These are phyloP conservation scores for Sphagnum magellanicum DNA, from an alignment of 228 moss, liverwort and hornwort genomes.

Conservation along the genomic window DNA sequence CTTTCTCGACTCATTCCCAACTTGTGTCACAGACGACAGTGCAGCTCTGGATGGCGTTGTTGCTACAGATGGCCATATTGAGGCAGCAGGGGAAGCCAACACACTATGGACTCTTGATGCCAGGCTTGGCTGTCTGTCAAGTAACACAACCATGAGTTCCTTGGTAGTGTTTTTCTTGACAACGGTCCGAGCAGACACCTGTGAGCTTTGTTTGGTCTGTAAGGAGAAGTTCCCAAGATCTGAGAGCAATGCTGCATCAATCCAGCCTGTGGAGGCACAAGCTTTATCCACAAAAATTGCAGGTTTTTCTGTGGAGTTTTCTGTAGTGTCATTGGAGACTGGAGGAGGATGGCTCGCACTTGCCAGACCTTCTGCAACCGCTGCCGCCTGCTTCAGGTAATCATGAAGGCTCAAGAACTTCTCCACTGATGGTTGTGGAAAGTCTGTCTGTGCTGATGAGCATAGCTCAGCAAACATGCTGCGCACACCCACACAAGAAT, in stretches of 20 bases:
- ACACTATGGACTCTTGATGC: constrained; percentile 26
- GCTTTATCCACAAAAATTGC: constrained; percentile 42
- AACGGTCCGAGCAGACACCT: constrained; percentile 30
- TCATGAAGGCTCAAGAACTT: constrained; percentile 75
- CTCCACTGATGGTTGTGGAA: constrained; percentile 87
- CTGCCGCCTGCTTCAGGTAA: constrained; percentile 58
- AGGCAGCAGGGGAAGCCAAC: constrained; percentile 18
- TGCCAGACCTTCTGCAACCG: constrained; percentile 74
- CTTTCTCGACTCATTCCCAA: constrained; percentile 23
- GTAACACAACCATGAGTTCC: constrained; percentile 16
- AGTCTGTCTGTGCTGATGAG: constrained; percentile 65
- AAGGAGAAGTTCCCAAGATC: constrained; percentile 60
- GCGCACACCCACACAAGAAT: constrained; percentile 13
- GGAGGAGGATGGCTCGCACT: background rate
- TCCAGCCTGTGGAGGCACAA: constrained; percentile 60
- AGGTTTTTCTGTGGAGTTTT: constrained; percentile 19
- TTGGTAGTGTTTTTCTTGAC: constrained; percentile 17
- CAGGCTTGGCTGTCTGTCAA: constrained; percentile 18
- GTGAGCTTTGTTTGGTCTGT: constrained; percentile 58
- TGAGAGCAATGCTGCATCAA: constrained; percentile 70
- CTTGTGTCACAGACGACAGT: constrained; percentile 50
- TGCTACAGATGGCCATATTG: constrained; percentile 42
- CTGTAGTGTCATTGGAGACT: constrained; percentile 29
- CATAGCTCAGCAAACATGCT: constrained; percentile 96
- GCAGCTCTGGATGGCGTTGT: constrained; percentile 51